These are phyloP conservation scores for Kodamaea hsintzibuensis DNA, from an alignment of 805 yeast species.

Conservation along the genomic window DNA sequence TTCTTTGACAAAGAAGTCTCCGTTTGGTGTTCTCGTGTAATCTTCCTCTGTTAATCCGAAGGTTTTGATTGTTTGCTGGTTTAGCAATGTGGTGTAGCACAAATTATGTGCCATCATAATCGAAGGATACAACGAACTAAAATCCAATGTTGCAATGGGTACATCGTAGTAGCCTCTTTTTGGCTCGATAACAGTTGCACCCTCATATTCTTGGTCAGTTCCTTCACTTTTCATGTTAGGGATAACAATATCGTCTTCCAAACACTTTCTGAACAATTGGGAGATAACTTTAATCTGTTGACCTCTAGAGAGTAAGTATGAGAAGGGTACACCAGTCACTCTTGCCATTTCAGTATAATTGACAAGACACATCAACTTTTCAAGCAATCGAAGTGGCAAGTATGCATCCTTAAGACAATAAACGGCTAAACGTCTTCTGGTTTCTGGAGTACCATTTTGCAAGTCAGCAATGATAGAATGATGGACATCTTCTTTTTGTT, in stretches of 20 bases:
- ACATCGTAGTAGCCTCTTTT: constrained; percentile 92
- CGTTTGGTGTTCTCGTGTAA: constrained; percentile 86
- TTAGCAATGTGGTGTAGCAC: constrained; percentile 88
- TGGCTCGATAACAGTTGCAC: constrained; percentile 99
- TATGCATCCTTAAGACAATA: constrained; percentile 97
- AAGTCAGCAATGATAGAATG: constrained; percentile 94
- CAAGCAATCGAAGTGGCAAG: constrained; percentile 82
- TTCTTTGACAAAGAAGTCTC: constrained; percentile 82
- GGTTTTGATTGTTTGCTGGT: constrained; percentile 64
- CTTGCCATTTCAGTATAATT: constrained; percentile 99
- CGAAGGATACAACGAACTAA: constrained; percentile 95
- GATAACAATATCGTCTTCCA: constrained; percentile 79
- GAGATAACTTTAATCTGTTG: constrained; percentile 98
- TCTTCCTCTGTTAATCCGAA: constrained; percentile 68
- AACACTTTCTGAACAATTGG: constrained; percentile 90
- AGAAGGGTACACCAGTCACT: constrained; percentile 97
- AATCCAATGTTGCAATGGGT: constrained; percentile 97
- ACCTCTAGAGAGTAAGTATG: constrained; percentile 85
- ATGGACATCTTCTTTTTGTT: constrained; percentile 97
- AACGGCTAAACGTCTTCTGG: constrained; percentile 93
- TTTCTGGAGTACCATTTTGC: constrained; percentile 89
- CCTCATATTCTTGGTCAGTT: constrained; percentile 90
- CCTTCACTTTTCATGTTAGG: constrained; percentile 89
- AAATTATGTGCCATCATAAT: constrained; percentile 99
- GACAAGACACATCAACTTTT: constrained; percentile 93